A percentile compares a stretch with the other conserved stretches of the same genome.
These are phyloP conservation scores for Isatis lusitanica DNA, from an alignment of 441 rosid species.

Conservation along the genomic window DNA sequence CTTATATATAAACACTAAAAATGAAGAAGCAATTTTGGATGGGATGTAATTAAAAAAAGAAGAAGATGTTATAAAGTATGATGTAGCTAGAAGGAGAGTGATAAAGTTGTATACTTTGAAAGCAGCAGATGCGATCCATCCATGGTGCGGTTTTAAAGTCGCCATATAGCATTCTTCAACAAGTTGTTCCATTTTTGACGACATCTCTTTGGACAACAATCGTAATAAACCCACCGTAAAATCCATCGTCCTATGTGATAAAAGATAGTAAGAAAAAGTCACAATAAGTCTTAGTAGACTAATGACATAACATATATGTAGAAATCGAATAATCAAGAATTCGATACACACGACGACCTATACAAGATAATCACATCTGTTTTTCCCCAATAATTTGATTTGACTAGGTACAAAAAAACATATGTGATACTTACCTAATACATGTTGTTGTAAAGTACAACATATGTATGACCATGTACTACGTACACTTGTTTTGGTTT, in stretches of 20 bases:
- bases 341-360: not conserved
- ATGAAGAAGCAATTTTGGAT: not conserved
- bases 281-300: not conserved
- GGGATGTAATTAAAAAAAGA: not conserved
- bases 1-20: not conserved
- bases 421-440: not conserved
- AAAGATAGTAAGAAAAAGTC: not conserved
- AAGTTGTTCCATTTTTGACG: constrained; percentile 62
- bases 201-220: constrained; percentile 53
- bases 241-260: constrained; percentile 50
- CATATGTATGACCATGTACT: not conserved
- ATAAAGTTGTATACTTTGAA: constrained; percentile 52
- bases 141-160: constrained; percentile 84
- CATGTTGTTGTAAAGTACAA: not conserved
- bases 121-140: constrained; percentile 95
- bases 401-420: not conserved
- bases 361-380: not conserved
- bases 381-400: not conserved
- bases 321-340: not conserved
- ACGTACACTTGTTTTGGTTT: too few relatives aligned
- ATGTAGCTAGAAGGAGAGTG: not conserved
- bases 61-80: not conserved
- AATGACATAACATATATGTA: not conserved
- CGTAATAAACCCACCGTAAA: constrained; percentile 58
- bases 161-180: constrained; percentile 75